Percentiles rank a stretch among this genome's conserved stretches.
Conservation (phyloP, 2,329 filamentous ascomycete genomes). For the Salinomyces thailandicus region DNA sequence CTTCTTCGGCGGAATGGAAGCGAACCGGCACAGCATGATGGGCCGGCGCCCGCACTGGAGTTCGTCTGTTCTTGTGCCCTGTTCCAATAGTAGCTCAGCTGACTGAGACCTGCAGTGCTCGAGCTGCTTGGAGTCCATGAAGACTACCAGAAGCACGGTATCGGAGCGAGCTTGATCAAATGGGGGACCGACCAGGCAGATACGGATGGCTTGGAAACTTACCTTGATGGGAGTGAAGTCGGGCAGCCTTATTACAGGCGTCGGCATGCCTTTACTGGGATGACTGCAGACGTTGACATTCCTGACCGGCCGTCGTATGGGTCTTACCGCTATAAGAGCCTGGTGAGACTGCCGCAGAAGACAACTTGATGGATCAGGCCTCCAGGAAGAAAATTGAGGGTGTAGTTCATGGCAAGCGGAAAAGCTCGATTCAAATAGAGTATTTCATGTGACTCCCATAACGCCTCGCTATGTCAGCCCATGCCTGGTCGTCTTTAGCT, state of each 20-base stretch:
- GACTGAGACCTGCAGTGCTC: too few relatives aligned
- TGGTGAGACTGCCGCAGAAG: constrained; percentile 4
- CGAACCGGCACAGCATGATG: constrained; percentile 7
- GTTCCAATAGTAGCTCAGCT: too few relatives aligned
- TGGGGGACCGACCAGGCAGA: constrained; percentile 13
- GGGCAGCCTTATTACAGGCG: constrained; percentile 10
- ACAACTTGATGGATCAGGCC: too few relatives aligned
- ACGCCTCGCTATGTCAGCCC: too few relatives aligned
- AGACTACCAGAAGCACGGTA: constrained; percentile 9
- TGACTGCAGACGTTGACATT: constrained; percentile 4
- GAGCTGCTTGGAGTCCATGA: constrained; percentile 11
- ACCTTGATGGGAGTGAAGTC: constrained; percentile 10
- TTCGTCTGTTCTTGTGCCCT: too few relatives aligned
- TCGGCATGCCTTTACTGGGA: constrained; percentile 6
- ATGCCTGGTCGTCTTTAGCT: constrained; percentile 5
- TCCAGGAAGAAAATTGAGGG: too few relatives aligned
- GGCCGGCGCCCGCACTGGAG: constrained; percentile 8
- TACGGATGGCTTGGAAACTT: constrained; percentile 8
- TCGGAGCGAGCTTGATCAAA: constrained; percentile 9
- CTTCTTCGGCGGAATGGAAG: constrained; percentile 11
- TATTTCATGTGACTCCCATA: too few relatives aligned
- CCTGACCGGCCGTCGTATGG: constrained; percentile 7
- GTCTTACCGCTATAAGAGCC: constrained; percentile 4
- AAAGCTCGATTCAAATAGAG: too few relatives aligned
- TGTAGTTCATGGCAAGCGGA: too few relatives aligned